Conservation (phyloP, 768 basidiomycete genomes). For the Suillus weaverae region DNA sequence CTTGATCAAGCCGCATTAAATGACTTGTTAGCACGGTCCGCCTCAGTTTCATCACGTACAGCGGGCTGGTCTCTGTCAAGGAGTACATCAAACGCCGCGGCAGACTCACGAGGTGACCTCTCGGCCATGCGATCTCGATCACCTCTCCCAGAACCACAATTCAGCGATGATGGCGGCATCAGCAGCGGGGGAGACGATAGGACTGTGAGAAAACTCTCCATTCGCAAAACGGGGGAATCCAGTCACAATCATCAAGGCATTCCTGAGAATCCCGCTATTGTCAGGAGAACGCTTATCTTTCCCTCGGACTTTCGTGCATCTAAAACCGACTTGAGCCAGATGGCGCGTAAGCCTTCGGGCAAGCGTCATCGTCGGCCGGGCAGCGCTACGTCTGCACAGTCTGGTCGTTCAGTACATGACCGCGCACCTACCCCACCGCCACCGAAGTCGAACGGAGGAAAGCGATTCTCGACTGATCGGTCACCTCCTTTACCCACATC, state of each 20-base stretch:
- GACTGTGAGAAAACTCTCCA: conserved; percentile 28
- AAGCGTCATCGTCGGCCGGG: conserved; percentile 57
- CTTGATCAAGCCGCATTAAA: conserved; percentile 71
- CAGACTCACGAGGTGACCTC: conserved; percentile 19
- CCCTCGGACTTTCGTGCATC: conserved; percentile 66
- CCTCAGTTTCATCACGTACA: conserved; percentile 59
- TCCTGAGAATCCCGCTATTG: conserved; percentile 48
- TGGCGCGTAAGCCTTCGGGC: conserved; percentile 54
- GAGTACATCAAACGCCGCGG: conserved; percentile 40
- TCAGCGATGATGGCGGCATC: conserved; percentile 28
- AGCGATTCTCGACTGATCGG: conserved; percentile 65
- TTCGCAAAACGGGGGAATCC: conserved; percentile 24
- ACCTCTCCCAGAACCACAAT: conserved; percentile 24
- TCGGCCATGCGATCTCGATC: conserved; percentile 23
- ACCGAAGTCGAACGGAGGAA: conserved; percentile 50
- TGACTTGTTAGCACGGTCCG: conserved; percentile 70
- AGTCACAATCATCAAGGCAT: conserved; percentile 30
- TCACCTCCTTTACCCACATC: conserved; percentile 66
- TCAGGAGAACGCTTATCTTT: conserved; percentile 79
- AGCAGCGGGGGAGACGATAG: conserved; percentile 28
- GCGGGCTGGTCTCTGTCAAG: conserved; percentile 48
- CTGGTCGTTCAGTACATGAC: conserved; percentile 75
- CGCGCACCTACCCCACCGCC: conserved; percentile 87
- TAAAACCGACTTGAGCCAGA: conserved; percentile 53
- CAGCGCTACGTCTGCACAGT: conserved; percentile 58